Evolutionary conservation across 1,284 basidiomycete species (phyloP).

Genomic region (Malassezia dermatis): DNA sequence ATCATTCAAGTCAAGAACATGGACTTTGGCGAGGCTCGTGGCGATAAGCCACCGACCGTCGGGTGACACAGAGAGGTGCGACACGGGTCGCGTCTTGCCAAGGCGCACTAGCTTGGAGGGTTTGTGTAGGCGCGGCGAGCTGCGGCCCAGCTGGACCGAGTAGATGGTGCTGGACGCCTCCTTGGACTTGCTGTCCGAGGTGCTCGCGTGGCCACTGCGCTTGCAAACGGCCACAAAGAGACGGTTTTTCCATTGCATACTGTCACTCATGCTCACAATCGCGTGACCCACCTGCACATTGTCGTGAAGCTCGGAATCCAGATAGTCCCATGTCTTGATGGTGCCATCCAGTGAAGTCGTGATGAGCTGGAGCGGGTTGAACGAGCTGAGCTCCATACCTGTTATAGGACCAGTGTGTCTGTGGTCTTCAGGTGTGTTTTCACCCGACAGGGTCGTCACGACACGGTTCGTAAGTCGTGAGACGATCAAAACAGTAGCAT

Average conservation of each 20-base stretch:
- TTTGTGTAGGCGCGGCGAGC: conserved; percentile 6
- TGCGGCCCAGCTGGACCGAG: conserved; percentile 22
- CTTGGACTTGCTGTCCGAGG: neutral
- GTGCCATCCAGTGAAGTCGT: conserved; percentile 73
- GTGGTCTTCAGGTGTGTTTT: neutral
- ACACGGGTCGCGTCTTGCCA: conserved; percentile 49
- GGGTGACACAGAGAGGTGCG: conserved; percentile 58
- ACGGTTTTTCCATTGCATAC: conserved; percentile 58
- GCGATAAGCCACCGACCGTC: conserved; percentile 74
- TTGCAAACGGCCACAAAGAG: conserved; percentile 61
- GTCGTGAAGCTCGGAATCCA: conserved; percentile 70
- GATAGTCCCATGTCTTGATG: conserved; percentile 83
- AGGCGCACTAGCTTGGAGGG: conserved; percentile 52
- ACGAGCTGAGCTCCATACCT: conserved; percentile 66
- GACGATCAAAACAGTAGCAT: conserved; percentile 33
- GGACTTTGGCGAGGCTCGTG: conserved; percentile 67
- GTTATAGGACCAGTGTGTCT: conserved; percentile 51
- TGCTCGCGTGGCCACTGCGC: conserved; percentile 38
- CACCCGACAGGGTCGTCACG: conserved; percentile 37
- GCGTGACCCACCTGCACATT: conserved; percentile 53
- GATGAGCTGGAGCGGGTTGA: conserved; percentile 78
- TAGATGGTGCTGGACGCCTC: conserved; percentile 22
- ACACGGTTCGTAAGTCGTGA: conserved; percentile 37
- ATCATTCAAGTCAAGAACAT: conserved; percentile 53
- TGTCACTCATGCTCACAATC: conserved; percentile 62